Percentiles rank a stretch among this genome's conserved stretches.
These are phyloP conservation scores for Xanthoceras sorbifolium DNA, from an alignment of 345 rosid genomes.

Conservation along the genomic window DNA sequence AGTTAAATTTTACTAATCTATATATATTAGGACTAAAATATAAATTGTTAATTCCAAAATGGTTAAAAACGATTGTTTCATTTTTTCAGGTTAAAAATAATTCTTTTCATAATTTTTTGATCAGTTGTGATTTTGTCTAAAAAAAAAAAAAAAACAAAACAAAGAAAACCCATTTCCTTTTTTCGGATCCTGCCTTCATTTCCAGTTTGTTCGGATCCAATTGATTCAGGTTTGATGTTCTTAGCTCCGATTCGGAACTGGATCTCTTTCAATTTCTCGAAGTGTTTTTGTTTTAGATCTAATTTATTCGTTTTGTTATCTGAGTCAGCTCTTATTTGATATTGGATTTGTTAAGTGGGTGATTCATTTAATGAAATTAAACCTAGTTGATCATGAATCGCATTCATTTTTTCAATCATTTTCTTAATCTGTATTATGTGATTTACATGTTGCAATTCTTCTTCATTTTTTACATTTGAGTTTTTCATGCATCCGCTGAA, in stretches of 20 bases:
- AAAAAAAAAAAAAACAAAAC: neutral
- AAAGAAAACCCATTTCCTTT: neutral
- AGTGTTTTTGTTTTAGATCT: constrained; percentile 22
- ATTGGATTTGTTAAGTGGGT: neutral
- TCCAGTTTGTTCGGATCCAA: constrained; percentile 17
- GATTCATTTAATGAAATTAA: no score
- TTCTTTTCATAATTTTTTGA: no score
- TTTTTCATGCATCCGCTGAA: neutral
- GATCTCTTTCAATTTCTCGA: neutral
- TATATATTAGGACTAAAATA: no score
- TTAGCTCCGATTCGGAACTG: constrained; percentile 18
- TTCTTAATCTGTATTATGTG: neutral
- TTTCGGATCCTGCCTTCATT: constrained; percentile 35
- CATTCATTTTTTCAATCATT: neutral
- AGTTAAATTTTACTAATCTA: no score
- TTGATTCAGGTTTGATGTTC: constrained; percentile 30
- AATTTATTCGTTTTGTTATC: neutral
- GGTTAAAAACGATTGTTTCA: no score
- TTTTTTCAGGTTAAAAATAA: no score
- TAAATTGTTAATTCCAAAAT: no score
- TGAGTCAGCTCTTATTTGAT: neutral
- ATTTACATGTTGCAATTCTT: neutral
- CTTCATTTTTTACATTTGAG: neutral
- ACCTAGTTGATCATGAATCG: neutral
- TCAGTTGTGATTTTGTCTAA: no score